phyloP scores from a whole-genome alignment of 306 rosid genomes.

The Cicer yamashitae region DNA sequence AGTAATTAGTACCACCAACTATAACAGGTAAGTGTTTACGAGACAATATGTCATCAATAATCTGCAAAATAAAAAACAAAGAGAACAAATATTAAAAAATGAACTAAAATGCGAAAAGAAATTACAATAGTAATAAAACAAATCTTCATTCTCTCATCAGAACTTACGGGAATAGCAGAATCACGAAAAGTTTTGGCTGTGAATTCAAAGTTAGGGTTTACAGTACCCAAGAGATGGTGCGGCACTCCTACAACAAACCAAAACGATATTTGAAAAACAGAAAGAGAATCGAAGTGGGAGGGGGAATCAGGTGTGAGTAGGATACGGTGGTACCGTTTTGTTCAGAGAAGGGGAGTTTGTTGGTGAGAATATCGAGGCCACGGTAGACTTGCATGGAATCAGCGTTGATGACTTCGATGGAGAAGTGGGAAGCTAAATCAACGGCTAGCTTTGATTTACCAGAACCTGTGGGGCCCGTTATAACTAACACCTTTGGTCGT shows the following conservation, averaged over 20 bases:
- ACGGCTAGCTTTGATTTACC: conserved; percentile 86
- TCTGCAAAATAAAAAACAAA: conserved; percentile 63
- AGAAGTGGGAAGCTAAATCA: conserved; percentile 74
- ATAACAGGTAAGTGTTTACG: conserved; percentile 75
- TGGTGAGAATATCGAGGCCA: conserved; percentile 90
- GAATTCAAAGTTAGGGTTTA: conserved; percentile 71
- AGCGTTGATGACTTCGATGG: conserved; percentile 84
- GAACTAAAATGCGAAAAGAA: background rate
- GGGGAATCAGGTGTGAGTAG: background rate
- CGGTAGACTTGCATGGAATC: conserved; percentile 93
- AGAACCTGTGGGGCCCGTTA: conserved; percentile 89
- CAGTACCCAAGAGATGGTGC: conserved; percentile 87
- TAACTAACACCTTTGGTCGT: conserved; percentile 57
- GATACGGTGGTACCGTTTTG: conserved; percentile 60
- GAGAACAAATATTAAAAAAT: background rate
- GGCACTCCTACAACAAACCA: conserved; percentile 61
- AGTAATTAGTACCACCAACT: conserved; percentile 96
- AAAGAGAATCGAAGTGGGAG: background rate
- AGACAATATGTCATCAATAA: conserved; percentile 69
- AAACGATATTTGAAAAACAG: conserved; percentile 30
- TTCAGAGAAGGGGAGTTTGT: conserved; percentile 67
- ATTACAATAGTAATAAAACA: background rate
- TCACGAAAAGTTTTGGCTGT: conserved; percentile 85
- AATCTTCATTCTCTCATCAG: background rate
- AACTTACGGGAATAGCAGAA: conserved; percentile 71